These are phyloP conservation scores for thale cress (Arabidopsis thaliana) DNA, from an alignment of 345 rosid genomes.

Conservation along the genomic window TAIR10.1 NC_003075.7:10594001-10594500, in stretches of 20 bases:
- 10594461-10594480: slow-evolving; percentile 20
- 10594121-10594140: background rate
- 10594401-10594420: slow-evolving; percentile 13
- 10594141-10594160: background rate
- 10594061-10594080: slow-evolving; percentile 12
- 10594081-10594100: background rate
- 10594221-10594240: background rate
- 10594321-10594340: slow-evolving; percentile 3
- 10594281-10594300: slow-evolving; percentile 8
- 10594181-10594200: background rate
- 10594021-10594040: slow-evolving; percentile 4
- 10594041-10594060: slow-evolving; percentile 9
- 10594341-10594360: background rate
- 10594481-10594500: slow-evolving; percentile 19
- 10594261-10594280: background rate
- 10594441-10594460: background rate
- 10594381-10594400: background rate
- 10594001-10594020: slow-evolving; percentile 4
- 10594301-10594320: slow-evolving; percentile 7
- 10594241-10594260: slow-evolving; percentile 1
- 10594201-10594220: background rate
- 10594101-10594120: background rate
- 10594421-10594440: too few relatives aligned
- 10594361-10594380: background rate
- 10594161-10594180: background rate